Conservation (phyloP, 2,329 filamentous ascomycete genomes). For the Fusarium graminum region DNA sequence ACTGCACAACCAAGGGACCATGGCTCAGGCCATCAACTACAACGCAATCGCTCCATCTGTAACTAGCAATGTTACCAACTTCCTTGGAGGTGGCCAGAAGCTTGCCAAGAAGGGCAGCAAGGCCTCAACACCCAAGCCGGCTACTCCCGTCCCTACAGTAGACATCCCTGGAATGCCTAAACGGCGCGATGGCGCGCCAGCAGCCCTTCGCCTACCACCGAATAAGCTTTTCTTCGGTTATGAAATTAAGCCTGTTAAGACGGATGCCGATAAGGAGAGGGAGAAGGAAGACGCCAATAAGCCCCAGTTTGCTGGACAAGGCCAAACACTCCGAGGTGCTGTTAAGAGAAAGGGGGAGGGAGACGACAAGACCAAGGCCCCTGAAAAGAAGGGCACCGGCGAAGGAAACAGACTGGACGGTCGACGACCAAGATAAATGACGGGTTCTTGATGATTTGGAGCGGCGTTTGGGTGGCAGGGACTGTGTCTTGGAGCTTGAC, state of each 20-base stretch:
- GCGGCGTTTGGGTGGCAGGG: slow-evolving; percentile 46
- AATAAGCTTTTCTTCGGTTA: slow-evolving; percentile 99
- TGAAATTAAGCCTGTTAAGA: slow-evolving; percentile 88
- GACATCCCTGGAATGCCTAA: slow-evolving; percentile 52
- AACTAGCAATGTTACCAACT: slow-evolving; percentile 79
- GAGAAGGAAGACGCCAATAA: slow-evolving; percentile 73
- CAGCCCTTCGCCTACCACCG: slow-evolving; percentile 84
- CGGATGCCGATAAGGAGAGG: slow-evolving; percentile 76
- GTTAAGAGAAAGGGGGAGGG: slow-evolving; percentile 77
- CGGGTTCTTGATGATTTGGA: slow-evolving; percentile 12
- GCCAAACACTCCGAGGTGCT: slow-evolving; percentile 79
- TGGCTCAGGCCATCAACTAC: slow-evolving; percentile 99
- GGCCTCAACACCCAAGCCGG: slow-evolving; percentile 71
- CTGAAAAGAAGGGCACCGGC: slow-evolving; percentile 61
- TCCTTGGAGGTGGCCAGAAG: slow-evolving; percentile 82
- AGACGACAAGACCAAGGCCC: slow-evolving; percentile 62
- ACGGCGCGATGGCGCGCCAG: slow-evolving; percentile 78
- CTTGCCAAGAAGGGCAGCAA: slow-evolving; percentile 88
- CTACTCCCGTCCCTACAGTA: slow-evolving; percentile 72
- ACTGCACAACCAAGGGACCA: slow-evolving; percentile 87
- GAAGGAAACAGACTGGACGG: slow-evolving; percentile 62
- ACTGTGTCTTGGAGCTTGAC: slow-evolving; percentile 25
- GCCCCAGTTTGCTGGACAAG: slow-evolving; percentile 85
- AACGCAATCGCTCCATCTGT: slow-evolving; percentile 86
- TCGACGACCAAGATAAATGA: slow-evolving; percentile 51